Evolutionary conservation across 108 stramenopile genomes (phyloP), one percentile per base, ranked within the genome.

Genomic region (Discostella pseudostelligera): DNA sequence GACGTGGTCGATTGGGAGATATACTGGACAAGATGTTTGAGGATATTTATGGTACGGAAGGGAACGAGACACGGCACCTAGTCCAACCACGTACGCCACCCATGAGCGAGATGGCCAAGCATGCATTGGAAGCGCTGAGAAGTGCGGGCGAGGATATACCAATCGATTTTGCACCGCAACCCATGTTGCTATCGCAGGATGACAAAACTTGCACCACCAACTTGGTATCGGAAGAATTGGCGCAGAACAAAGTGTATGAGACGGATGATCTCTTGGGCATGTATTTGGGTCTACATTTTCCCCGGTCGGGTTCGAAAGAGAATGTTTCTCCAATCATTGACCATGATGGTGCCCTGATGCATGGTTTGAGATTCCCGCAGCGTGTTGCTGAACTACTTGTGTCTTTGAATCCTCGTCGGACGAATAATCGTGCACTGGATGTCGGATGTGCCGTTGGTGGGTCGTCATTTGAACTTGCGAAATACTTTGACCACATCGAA

Each of bases 371-470:
- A 19, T 89, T 86, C 39, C 87, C 89, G 11, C 88, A 85, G 54
- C 79, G 88, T 21, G 81, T 83, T 42, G 85, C 84, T 29, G 22
- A 65, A 29, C 60, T 83, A 36, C 49, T 82, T 47, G 26, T 28
- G 8, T 62, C 70, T n/a, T 64, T 81, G 22, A 56, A 67, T 17
- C 83, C 83, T 21, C 61, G 62, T 65, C 44, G 13, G 24, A 78
- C 44, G 16, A 81, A 67, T 48, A 81, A 74, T 64, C 64, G 47
- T 45, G 83, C 78, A 9, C 46, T 97, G 37, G 94, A 95, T 68
- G 69, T 97, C 45, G 94, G 94, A 20, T 95, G 96, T 62, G 87
- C 94, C 17, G 94, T 94, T 4, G 96, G 94, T 35, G 96, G 94
- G 10, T 69, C 85, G 10, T 79, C 90, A 10, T 90, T 95, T 45